Conservation (phyloP, 1,139 yeast species). For the Spencermartinsiella ligniputridi region DNA sequence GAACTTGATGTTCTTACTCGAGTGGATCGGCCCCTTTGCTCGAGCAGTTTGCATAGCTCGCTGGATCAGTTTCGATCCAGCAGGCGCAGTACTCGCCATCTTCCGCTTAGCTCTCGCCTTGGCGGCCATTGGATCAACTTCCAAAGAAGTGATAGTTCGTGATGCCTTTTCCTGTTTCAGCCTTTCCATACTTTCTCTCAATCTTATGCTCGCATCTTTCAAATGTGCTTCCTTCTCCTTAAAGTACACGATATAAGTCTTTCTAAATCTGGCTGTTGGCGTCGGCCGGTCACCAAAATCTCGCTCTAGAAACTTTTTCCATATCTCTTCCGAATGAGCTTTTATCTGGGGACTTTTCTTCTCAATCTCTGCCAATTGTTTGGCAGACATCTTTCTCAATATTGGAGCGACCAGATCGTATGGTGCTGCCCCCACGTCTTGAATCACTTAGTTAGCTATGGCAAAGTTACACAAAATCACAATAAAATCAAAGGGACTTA, state of each 20-base stretch:
- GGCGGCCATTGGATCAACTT: constrained; percentile 24
- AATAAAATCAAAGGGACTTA: constrained; percentile 9
- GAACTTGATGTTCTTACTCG: constrained; percentile 23
- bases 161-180: constrained; percentile 24
- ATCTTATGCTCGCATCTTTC: constrained; percentile 24
- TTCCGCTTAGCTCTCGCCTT: constrained; percentile 16
- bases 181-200: constrained; percentile 23
- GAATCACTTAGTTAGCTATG: constrained; percentile 25
- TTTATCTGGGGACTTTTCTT: constrained; percentile 25
- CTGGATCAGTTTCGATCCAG: constrained; percentile 23
- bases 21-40: constrained; percentile 26
- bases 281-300: constrained; percentile 27
- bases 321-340: constrained; percentile 21
- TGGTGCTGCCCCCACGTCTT: constrained; percentile 30
- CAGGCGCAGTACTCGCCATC: constrained; percentile 12
- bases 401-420: constrained; percentile 30
- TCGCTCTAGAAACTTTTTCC: constrained; percentile 23
- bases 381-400: constrained; percentile 23
- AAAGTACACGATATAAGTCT: constrained; percentile 21
- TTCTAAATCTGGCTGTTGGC: constrained; percentile 20
- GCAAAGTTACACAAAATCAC: background rate
- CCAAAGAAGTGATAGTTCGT: constrained; percentile 24
- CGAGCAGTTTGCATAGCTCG: constrained; percentile 20
- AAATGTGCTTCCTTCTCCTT: constrained; percentile 25
- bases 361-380: constrained; percentile 27